phyloP scores from a whole-genome alignment of 2,329 filamentous ascomycete species.

The Talaromyces sp. region DNA sequence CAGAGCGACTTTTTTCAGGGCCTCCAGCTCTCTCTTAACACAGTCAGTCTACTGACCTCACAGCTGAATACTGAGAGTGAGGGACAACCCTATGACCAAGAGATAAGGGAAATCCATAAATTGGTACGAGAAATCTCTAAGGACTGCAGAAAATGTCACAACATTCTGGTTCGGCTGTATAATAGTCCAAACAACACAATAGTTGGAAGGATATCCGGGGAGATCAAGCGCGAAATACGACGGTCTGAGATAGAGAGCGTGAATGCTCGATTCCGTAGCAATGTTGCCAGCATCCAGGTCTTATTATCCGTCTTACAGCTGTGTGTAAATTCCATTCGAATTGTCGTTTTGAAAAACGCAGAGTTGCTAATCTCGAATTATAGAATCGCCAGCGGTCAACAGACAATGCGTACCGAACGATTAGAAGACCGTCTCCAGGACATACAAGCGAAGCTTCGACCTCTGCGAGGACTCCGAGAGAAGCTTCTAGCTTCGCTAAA shows the following conservation, averaged over 20 bases:
- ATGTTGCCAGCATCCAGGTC: slow-evolving; percentile 9
- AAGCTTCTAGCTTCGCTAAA: not conserved
- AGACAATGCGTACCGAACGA: not conserved
- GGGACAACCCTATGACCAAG: not conserved
- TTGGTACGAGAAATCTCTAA: not conserved
- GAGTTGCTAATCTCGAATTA: not conserved
- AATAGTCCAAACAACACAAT: not conserved
- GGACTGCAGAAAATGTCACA: not conserved
- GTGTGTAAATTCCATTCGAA: not conserved
- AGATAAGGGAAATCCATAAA: not conserved
- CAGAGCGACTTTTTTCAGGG: not conserved
- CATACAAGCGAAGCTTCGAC: not conserved
- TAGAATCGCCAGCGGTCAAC: not conserved
- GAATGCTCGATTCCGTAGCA: slow-evolving; percentile 2
- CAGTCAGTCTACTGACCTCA: not conserved
- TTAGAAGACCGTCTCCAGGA: not conserved
- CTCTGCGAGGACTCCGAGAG: not conserved
- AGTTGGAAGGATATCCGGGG: not conserved
- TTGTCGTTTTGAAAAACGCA: too few species aligned
- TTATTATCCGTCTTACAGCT: not conserved
- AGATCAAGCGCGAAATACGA: not conserved
- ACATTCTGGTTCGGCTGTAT: not conserved
- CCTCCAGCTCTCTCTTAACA: not conserved
- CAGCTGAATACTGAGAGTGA: not conserved
- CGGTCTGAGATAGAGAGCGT: slow-evolving; percentile 6